Evolutionary conservation across 352 stramenopile genomes (phyloP).

Genomic region (Aphanomyces euteiches): DNA sequence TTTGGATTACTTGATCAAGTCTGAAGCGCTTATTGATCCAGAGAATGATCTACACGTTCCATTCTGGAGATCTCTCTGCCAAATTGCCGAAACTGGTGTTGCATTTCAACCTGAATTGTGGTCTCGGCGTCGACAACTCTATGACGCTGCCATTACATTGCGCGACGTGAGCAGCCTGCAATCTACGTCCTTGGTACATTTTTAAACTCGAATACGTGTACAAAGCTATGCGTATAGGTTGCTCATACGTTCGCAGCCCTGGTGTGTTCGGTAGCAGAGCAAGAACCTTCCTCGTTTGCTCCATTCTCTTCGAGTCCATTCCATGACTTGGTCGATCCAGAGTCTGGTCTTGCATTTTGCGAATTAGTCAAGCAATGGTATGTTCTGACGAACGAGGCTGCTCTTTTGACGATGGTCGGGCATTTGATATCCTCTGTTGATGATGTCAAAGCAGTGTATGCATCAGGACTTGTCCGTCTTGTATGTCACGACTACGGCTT

Average conservation of each 20-base stretch:
- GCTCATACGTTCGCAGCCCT: conserved; percentile 7
- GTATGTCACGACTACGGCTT: conserved; percentile 11
- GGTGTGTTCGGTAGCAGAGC: neutral
- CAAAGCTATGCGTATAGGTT: neutral
- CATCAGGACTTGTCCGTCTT: neutral
- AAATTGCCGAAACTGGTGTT: neutral
- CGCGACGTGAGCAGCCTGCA: neutral
- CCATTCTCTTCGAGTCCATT: conserved; percentile 11
- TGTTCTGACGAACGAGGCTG: conserved; percentile 20
- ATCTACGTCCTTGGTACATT: conserved; percentile 22
- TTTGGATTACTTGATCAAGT: neutral
- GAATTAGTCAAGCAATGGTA: conserved; percentile 23
- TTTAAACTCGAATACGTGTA: neutral
- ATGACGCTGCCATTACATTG: neutral
- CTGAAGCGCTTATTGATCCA: conserved; percentile 10
- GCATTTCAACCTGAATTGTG: neutral
- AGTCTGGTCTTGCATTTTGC: conserved; percentile 1
- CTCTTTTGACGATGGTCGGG: neutral
- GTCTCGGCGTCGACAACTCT: neutral
- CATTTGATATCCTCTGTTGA: neutral
- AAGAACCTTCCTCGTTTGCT: neutral
- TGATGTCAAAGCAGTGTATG: conserved; percentile 19
- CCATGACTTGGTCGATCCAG: neutral
- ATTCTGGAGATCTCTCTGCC: conserved; percentile 15
- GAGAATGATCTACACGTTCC: conserved; percentile 21